Base-by-base conservation (phyloP, 352 stramenopile species). In the Phytophthora cryptogea region DNA sequence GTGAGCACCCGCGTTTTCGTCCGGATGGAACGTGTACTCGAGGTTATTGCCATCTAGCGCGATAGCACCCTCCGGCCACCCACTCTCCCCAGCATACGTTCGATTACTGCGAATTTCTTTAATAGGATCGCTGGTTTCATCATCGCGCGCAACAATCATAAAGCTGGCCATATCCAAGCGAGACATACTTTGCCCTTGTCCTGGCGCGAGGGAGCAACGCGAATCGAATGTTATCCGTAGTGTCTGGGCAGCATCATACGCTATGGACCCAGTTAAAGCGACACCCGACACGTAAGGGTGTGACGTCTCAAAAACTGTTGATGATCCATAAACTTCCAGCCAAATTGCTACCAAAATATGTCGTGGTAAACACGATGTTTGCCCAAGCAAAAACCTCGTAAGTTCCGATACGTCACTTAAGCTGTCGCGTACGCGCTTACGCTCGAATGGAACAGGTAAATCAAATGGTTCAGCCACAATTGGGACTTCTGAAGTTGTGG, bases 251-350 rank as follows among this genome's bases (percentile, higher is more conserved):
- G 64, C 77, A 30, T 78, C 53, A 54, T 92, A 92, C 4, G 65
- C 32, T n/a, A 92, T 53, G 0, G 48, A 55, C 1, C 79, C 82
- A 30, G 33, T 59, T 8, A 86, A 47, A 28, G 61, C 53, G 0
- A 40, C 62, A 2, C 63, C 61, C 4, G 50, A 26, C 3, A 63
- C 26, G 46, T 91, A 94, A 54, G 86, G 86, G 32, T 94, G 86
- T 0, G 59, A 52, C 0, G 68, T 89, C 46, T 95, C 82, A 11
- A 95, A 73, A 11, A 90, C 74, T 9, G 48, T 65, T 4, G 70
- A 70, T 9, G 72, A 74, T 16, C 86, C 86, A 46, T 88, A 91
- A n/a, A 89, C 77, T 20, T 93, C 86, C 3, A 95, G 55, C 86
- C 86, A 95, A 30, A 93, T 84, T 11, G 82, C 63, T 32, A 81